phyloP scores from a whole-genome alignment of 257 asterid genomes.

The Fraxinus anomala region DNA sequence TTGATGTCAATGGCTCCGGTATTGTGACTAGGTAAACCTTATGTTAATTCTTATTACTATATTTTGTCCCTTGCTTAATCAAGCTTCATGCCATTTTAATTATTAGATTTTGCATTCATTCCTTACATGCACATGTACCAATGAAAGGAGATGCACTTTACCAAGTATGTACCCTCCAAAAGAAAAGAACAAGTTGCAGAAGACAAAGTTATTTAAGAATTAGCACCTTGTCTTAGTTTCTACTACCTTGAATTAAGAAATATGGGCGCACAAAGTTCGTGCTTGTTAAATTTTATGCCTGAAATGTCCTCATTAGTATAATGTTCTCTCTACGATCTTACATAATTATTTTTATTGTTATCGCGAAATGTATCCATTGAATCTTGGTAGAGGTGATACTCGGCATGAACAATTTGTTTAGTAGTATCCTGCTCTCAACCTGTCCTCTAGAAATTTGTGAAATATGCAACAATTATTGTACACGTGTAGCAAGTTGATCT shows the following conservation, averaged over 20 bases:
- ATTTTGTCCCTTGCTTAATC: constrained; percentile 10
- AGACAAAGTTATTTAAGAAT: background rate
- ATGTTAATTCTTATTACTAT: background rate
- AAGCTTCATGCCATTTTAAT: constrained; percentile 1
- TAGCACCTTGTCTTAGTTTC: background rate
- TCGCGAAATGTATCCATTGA: background rate
- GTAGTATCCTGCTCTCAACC: background rate
- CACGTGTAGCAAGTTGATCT: background rate
- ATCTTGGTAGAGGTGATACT: background rate
- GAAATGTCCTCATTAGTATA: background rate
- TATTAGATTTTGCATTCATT: background rate
- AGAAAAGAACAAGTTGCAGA: background rate
- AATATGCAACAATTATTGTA: background rate
- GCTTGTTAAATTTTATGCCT: background rate
- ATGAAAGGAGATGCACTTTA: background rate
- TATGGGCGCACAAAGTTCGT: background rate
- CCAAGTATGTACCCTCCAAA: background rate
- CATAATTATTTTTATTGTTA: background rate
- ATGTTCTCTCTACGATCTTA: background rate
- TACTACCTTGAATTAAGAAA: background rate
- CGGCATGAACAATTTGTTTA: background rate
- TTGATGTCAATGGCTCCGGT: constrained; percentile 72
- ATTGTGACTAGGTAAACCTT: constrained; percentile 71
- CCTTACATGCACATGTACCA: background rate
- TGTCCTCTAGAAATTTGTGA: background rate